phyloP scores from a whole-genome alignment of 1,139 yeast genomes.

The Pichia cactophila region DNA sequence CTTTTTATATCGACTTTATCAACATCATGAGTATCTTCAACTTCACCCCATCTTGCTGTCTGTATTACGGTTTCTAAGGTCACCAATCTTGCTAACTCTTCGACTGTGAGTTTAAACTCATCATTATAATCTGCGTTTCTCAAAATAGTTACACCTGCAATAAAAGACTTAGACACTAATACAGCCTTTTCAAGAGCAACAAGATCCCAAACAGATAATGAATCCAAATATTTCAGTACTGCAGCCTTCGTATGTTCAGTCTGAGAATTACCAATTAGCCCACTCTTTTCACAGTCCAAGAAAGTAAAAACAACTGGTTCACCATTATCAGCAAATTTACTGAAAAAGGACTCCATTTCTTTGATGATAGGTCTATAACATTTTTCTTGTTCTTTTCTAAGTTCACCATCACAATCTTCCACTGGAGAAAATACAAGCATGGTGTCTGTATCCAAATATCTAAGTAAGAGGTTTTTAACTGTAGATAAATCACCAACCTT shows the following conservation, averaged over 20 bases:
- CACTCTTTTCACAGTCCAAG: conserved; percentile 75
- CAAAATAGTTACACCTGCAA: conserved; percentile 51
- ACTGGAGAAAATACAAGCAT: conserved; percentile 77
- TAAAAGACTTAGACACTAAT: conserved; percentile 74
- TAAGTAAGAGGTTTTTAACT: conserved; percentile 50
- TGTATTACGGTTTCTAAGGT: conserved; percentile 79
- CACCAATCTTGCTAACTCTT: conserved; percentile 70
- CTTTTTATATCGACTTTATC: conserved; percentile 84
- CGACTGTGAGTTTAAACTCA: conserved; percentile 36
- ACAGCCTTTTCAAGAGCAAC: conserved; percentile 88
- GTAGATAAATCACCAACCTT: conserved; percentile 55
- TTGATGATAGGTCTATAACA: conserved; percentile 66
- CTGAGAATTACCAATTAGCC: conserved; percentile 76
- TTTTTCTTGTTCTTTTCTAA: conserved; percentile 70
- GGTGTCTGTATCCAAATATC: conserved; percentile 91
- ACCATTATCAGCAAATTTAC: conserved; percentile 34
- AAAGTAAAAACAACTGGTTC: conserved; percentile 38
- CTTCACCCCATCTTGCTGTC: conserved; percentile 93
- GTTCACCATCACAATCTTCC: conserved; percentile 73
- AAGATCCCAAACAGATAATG: conserved; percentile 64
- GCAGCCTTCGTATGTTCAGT: conserved; percentile 49
- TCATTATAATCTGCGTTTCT: conserved; percentile 29
- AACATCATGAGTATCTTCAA: conserved; percentile 96
- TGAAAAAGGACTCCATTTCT: conserved; percentile 56
- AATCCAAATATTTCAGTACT: conserved; percentile 57